Conservation (phyloP, 1,284 basidiomycete species). For the Prillingera fragicola region DNA sequence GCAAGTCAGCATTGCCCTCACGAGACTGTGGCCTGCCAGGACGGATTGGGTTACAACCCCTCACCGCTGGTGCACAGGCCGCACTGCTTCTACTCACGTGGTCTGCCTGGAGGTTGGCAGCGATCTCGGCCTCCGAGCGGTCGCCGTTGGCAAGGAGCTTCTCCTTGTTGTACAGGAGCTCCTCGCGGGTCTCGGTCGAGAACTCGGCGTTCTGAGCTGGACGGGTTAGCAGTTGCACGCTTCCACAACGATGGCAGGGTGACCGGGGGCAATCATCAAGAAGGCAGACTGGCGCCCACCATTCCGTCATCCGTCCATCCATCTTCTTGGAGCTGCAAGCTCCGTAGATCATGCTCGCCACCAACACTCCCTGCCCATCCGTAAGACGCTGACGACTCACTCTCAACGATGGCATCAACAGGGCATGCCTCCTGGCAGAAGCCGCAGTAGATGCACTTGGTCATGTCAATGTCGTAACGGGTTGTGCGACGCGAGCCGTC, state of each 20-base stretch:
- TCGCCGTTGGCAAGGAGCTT: conserved; percentile 94
- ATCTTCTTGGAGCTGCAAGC: too few species aligned
- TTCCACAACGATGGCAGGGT: too few species aligned
- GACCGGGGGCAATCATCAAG: too few species aligned
- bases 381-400: conserved; percentile 58
- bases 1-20: not conserved
- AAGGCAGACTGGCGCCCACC: too few species aligned
- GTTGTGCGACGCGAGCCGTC: conserved; percentile 97
- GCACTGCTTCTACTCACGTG: conserved; percentile 43
- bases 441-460: conserved; percentile 92
- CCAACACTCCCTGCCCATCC: not conserved
- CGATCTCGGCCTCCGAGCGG: conserved; percentile 91
- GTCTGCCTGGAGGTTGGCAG: conserved; percentile 74
- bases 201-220: conserved; percentile 92
- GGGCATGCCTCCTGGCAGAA: conserved; percentile 99
- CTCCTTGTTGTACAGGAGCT: conserved; percentile 97
- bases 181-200: conserved; percentile 95
- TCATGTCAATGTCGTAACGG: conserved; percentile 95
- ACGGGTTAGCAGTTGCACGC: conserved; percentile 4
- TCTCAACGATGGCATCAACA: conserved; percentile 99
- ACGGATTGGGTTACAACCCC: not conserved
- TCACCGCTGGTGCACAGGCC: too few species aligned
- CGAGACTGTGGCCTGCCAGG: not conserved
- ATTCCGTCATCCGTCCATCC: too few species aligned
- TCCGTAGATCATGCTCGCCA: too few species aligned